Evolutionary conservation across 805 yeast genomes (phyloP), one percentile per base, ranked within the genome.

Genomic region (Candida silvatica): DNA sequence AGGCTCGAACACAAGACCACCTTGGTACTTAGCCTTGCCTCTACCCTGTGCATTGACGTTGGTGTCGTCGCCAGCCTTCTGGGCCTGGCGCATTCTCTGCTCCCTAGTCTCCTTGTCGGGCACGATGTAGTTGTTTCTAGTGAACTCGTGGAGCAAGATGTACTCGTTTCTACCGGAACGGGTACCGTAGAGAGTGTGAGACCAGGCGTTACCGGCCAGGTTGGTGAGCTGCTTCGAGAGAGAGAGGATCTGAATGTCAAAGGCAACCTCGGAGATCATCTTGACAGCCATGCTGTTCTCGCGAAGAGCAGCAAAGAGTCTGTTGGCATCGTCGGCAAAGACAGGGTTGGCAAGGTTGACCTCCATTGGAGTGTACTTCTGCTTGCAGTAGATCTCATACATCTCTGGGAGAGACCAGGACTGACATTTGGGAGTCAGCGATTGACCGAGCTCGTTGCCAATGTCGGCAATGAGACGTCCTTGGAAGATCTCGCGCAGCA

Each of bases 151-250:
- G 37, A 92, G 62, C 57, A 92, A 65, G 69, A 92, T 84, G 54
- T 64, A 92, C 57, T 92, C 97, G 59, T 90, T 90, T 62, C 98
- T 74, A 48, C 95, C 97, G 7, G 95, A 94, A 49, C 98, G 72
- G 0, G 97, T 86, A 59, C 98, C 98, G 34, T 86, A 79, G 34
- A 92, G 66, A 1, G 98, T 92, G 43, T 85, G 87, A 2, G 94
- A 73, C 98, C 98, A 92, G 0, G 96, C 90, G 56, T 92, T 92
- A 48, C 98, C 98, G 1, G 97, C 97, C 41, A 92, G 66, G 45
- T 80, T 82, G 2, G 98, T 92, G 49, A 92, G 66, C 51, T 88
- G 95, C 47, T 85, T 85, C 0, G 97, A 83, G 36, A 92, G 66
- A 2, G 97, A 85, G 36, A 92, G 61, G 39, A 92, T 79, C 58